Evolutionary conservation across 768 basidiomycete species (phyloP).

Genomic region (Tylopilus felleus): DNA sequence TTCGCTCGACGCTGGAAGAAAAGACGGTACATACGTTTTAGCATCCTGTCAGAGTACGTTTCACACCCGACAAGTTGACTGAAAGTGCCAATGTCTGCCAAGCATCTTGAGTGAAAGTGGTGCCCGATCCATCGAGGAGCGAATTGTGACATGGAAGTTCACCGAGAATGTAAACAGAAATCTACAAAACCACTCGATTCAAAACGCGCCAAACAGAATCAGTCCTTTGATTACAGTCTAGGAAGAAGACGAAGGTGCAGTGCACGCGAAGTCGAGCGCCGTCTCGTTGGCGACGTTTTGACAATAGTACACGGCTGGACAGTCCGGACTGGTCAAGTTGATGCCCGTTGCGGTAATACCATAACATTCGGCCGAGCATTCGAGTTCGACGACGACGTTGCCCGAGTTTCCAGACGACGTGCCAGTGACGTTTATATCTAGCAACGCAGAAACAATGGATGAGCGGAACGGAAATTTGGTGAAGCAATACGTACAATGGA

Average conservation of each 20-base stretch:
- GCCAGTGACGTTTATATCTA: conserved; percentile 39
- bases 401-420: conserved; percentile 40
- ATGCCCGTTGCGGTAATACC: conserved; percentile 36
- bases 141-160: no score
- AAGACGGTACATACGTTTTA: no score
- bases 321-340: conserved; percentile 27
- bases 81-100: no score
- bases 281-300: conserved; percentile 32
- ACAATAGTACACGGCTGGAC: conserved; percentile 35
- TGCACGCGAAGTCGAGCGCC: conserved; percentile 31
- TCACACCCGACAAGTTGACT: no score
- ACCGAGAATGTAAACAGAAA: no score
- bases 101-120: no score
- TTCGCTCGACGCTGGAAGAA: no score
- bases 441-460: background rate
- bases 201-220: no score
- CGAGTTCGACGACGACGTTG: conserved; percentile 38
- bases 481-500: conserved; percentile 34
- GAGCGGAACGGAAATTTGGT: background rate
- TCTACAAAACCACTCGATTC: no score
- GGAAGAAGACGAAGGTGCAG: conserved; percentile 5
- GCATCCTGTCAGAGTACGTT: no score
- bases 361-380: conserved; percentile 39
- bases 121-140: no score
- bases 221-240: background rate